phyloP scores from a whole-genome alignment of 331 rosid genomes.

The Rhamnella rubrinervis region DNA sequence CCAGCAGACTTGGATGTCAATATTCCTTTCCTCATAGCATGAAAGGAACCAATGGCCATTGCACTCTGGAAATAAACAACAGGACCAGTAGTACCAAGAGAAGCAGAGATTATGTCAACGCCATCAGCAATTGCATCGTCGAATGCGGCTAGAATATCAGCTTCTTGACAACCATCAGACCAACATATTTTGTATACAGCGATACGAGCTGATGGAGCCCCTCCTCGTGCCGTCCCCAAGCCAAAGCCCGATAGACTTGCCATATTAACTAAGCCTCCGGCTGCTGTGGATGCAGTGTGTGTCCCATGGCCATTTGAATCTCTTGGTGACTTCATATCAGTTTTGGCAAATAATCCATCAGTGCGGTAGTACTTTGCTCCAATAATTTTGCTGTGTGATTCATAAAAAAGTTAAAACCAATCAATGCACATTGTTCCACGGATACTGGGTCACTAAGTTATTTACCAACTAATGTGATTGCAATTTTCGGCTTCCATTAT shows the following conservation, averaged over 20 bases:
- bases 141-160: conserved; percentile 31
- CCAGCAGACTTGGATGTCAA: conserved; percentile 39
- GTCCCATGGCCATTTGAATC: conserved; percentile 57
- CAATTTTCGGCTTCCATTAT: no score
- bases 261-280: conserved; percentile 30
- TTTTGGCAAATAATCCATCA: no score
- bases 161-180: conserved; percentile 17
- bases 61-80: no score
- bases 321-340: conserved; percentile 36
- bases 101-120: no score
- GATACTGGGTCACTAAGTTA: no score
- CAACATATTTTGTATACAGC: conserved; percentile 41
- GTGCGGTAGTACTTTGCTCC: conserved; percentile 48
- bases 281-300: conserved; percentile 53
- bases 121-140: conserved; percentile 7
- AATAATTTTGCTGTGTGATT: conserved; percentile 40
- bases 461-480: no score
- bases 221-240: conserved; percentile 54
- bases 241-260: conserved; percentile 45
- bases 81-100: no score
- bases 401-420: background rate
- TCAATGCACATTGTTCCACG: no score
- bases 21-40: conserved; percentile 20
- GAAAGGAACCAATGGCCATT: no score
- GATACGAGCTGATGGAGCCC: conserved; percentile 50